Evolutionary conservation across 768 basidiomycete genomes (phyloP).

Genomic region (Mycena galericulata): DNA sequence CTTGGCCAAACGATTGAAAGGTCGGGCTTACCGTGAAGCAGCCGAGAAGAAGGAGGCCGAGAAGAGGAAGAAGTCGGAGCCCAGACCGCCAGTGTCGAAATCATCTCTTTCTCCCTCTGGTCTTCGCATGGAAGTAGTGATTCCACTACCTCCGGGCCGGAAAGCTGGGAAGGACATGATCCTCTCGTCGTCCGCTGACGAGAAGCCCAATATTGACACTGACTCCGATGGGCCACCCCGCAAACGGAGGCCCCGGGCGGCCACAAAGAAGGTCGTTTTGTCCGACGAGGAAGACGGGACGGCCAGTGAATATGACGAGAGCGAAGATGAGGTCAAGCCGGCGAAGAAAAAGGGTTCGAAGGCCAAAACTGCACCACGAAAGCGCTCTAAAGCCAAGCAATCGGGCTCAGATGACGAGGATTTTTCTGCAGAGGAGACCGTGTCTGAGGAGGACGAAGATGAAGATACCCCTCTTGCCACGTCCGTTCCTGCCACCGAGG

Average conservation of each 20-base stretch:
- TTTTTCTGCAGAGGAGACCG: conserved; percentile 49
- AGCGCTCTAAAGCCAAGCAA: conserved; percentile 33
- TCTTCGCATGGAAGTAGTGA: conserved; percentile 68
- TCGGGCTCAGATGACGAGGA: conserved; percentile 58
- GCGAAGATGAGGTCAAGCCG: conserved; percentile 42
- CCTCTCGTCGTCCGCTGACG: conserved; percentile 48
- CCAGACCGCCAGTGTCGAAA: conserved; percentile 23
- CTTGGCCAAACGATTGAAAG: conserved; percentile 77
- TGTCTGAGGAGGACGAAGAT: conserved; percentile 49
- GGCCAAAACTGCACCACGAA: conserved; percentile 36
- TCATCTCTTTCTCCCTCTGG: conserved; percentile 49
- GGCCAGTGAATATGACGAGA: conserved; percentile 43
- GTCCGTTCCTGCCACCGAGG: conserved; percentile 46
- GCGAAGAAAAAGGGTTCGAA: conserved; percentile 40
- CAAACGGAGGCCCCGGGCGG: conserved; percentile 55
- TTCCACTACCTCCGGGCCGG: conserved; percentile 49
- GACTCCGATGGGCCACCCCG: conserved; percentile 52
- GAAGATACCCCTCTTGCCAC: conserved; percentile 30
- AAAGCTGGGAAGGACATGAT: conserved; percentile 35
- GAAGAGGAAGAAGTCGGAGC: conserved; percentile 32
- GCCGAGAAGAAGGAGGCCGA: conserved; percentile 53
- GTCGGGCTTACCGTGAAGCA: conserved; percentile 78
- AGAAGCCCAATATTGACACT: conserved; percentile 50
- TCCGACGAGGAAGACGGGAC: conserved; percentile 66
- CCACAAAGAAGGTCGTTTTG: conserved; percentile 57